Base-by-base conservation (phyloP, 345 rosid species). In the Cardamine occulta region DNA sequence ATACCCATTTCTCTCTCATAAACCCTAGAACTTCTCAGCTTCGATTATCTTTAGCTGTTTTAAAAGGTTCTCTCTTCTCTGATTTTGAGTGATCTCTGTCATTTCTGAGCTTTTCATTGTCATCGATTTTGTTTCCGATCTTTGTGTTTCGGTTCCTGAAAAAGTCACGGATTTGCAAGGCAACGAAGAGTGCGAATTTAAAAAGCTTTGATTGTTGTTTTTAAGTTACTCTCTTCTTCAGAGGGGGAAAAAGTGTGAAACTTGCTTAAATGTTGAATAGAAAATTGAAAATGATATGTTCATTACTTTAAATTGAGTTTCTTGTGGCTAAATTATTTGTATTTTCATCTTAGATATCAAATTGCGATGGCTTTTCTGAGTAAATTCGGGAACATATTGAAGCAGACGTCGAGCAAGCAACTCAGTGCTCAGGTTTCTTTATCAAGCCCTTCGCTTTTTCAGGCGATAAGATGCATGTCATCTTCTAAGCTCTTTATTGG, bases 401-500 rank as follows among this genome's bases (percentile, higher is more conserved):
- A 82, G 87, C 96, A 92, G 84, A 73, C 89, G 1, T 66, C 84
- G 6, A 83, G 77, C 81, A 89, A 75, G 81, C 92, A 83, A 45
- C 82, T 84, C 17, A 77, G 42, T 70, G 72, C 68, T 52, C 88
- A 84, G 13, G 66, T 79, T 57, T 80, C 91, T 52, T 74, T 79
- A 15, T 71, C 91, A 34, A 86, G 77, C 59, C 93, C 90, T n/a
- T 86, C 89, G 51, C 69, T 95, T 74, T 87, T 79, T 77, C 96
- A 92, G 78, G 88, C 87, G 1, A 65, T 89, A 51, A 68, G 99
- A 75, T 84, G 82, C 85, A 87, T 95, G 92, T 95, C 98, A 31
- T 74, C 85, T 47, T 85, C 96, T 8, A 92, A 92, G 78, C 45
- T 95, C 53, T 95, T 95, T 34, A 37, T 95, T 7, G 99, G 98